Evolutionary conservation across 306 rosid species (phyloP).

Genomic region (Inga leiocalycina): DNA sequence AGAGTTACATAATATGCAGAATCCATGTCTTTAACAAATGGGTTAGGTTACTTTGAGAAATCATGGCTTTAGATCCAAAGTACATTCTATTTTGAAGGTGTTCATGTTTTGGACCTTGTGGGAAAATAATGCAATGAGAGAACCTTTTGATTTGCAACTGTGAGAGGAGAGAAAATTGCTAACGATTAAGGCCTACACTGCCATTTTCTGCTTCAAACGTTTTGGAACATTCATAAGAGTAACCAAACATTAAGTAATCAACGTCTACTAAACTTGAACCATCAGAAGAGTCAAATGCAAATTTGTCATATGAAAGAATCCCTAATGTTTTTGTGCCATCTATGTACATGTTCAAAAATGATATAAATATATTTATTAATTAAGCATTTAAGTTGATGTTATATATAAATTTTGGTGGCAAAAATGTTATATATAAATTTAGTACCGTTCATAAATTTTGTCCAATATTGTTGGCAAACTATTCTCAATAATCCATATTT

Average conservation of each 20-base stretch:
- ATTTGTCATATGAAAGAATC: not conserved
- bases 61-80: constrained; percentile 20
- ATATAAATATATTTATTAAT: not conserved
- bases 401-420: too few relatives aligned
- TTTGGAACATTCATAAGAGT: not conserved
- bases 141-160: constrained; percentile 31
- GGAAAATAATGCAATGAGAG: constrained; percentile 32
- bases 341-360: not conserved
- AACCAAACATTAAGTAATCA: not conserved
- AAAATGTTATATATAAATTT: too few relatives aligned
- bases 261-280: not conserved
- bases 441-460: too few relatives aligned
- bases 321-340: not conserved
- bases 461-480: not conserved
- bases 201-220: not conserved
- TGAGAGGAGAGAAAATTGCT: constrained; percentile 15
- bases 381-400: too few relatives aligned
- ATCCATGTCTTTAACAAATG: too few relatives aligned
- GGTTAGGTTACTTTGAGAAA: too few relatives aligned
- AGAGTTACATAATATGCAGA: too few relatives aligned
- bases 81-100: constrained; percentile 11
- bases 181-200: constrained; percentile 26
- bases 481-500: too few relatives aligned
- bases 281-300: not conserved
- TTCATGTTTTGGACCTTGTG: not conserved